Evolutionary conservation across 192 early-diverging fungal species (phyloP), one percentile per base, ranked within the genome.

Genomic region (Spizellomyces sp.): DNA sequence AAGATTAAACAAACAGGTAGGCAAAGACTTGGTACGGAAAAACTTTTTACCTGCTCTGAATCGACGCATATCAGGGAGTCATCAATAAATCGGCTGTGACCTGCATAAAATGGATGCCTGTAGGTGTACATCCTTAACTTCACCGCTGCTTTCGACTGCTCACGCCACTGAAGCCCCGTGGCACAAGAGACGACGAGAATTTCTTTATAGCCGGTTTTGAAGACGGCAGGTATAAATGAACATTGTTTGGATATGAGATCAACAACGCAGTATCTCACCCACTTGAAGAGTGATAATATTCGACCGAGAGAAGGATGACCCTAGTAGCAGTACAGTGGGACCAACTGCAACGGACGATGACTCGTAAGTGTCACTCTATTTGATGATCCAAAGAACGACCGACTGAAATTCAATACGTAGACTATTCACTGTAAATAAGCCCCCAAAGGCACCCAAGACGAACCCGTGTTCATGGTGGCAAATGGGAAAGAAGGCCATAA

Each of bases 281-380:
- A 27, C 7, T 48, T 60, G 10, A 45, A 36, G 17, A 77, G 86
- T 12, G 83, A 78, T 96, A 70, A 81, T 93, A 19, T 87, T 93
- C 75, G 95, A 99, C 77, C 91, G 92, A 66, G 90, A 92, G 7
- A 86, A 89, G 67, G 95, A 97, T 10, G 95, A 98, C 69, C 88
- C 68, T 36, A 43, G 36, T n/a, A 41, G 64, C 55, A 50, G 67
- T 2, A 69, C 56, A 45, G 21, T 45, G 10, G 59, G 17, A 27
- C 59, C 59, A 12, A 15, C 59, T 14, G 59, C 59, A 12, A 27
- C 15, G 12, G n/a, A 48, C n/a, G 48, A 67, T 56, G 61, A 71
- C 9, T 19, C 45, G 69, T 71, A 52, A 61, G 58, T 48, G 9
- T 54, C 14, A 21, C 17, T 48, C 27, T 64, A 69, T 73, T 58